Base-by-base conservation (phyloP, 371 early-diverging fungal genomes). In the Phascolomyces articulosus region DNA sequence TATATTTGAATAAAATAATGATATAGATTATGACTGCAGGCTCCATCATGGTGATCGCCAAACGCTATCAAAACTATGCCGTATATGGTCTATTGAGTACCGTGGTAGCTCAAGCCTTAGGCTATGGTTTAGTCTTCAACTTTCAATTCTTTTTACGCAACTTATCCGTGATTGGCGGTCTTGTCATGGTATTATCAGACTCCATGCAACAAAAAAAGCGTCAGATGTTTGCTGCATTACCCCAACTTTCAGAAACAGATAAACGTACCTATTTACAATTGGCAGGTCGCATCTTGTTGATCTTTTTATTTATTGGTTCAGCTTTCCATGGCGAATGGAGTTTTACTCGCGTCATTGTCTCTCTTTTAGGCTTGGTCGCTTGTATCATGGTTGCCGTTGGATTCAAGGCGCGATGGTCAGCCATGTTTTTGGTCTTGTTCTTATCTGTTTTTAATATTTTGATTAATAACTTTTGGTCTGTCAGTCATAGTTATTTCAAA, bases 401-500 rank as follows among this genome's bases (percentile, higher is more conserved):
- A 2, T 97, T 96, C 86, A 97, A 96, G 84, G 95, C 97, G 47
- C 93, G 94, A 80, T 92, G 87, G 85, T 92, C 94, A 4, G 96
- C 97, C 51, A 90, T 92, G 79, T 88, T 96, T 65, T 70, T 97
- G 51, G 91, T 96, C 49, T 79, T 93, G 23, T 87, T 97, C 75
- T 71, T 97, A 62, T 87, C 87, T 47, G 82, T 97, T 62, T 86
- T 89, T 75, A 96, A 97, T 72, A 82, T 96, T 61, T 67, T 92
- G 23, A 87, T 95, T 67, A 96, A 97, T 83, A 95, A 95, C 86
- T 97, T 95, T 92, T 97, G 97, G 96, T 85, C 91, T 7, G 78
- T 95, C 60, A 91, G 90, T 65, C 89, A 87, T 57, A 79, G 80
- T 61, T 80, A 85, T 49, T 82, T 83, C 27, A 86, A 90, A 65